Evolutionary conservation across 441 rosid species (phyloP).

Genomic region (Macaranga tanarius): DNA sequence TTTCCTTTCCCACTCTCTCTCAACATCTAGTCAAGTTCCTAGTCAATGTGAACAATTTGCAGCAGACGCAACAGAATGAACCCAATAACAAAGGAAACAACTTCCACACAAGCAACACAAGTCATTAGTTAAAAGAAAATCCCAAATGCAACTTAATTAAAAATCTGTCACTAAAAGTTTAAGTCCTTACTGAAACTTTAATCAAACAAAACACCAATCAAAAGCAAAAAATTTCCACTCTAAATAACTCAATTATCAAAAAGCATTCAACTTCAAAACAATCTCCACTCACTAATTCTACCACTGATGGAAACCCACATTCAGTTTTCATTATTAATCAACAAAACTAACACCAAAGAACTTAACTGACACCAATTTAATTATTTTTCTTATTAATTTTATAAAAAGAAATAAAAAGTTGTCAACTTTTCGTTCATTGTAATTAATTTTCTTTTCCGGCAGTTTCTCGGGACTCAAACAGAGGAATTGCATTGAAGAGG

Average conservation of each 20-base stretch:
- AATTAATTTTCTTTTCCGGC: constrained; percentile 1
- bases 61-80: not conserved
- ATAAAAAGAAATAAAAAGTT: not conserved
- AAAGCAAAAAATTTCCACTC: not conserved
- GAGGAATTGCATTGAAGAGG: not conserved
- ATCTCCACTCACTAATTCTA: not conserved
- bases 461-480: constrained; percentile 24
- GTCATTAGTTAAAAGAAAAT: not conserved
- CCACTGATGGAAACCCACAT: not conserved
- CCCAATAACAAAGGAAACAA: not conserved
- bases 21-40: not conserved
- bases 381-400: no score
- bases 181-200: not conserved
- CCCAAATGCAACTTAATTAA: not conserved
- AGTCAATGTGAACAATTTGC: not conserved
- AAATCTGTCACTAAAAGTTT: not conserved
- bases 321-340: not conserved
- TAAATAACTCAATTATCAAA: not conserved
- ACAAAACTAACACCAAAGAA: not conserved
- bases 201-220: not conserved
- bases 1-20: not conserved
- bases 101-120: not conserved
- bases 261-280: not conserved
- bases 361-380: not conserved
- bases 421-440: not conserved